These are phyloP conservation scores for Lobosporangium transversale DNA, from an alignment of 192 early-diverging fungal genomes.

Conservation along the genomic window DNA sequence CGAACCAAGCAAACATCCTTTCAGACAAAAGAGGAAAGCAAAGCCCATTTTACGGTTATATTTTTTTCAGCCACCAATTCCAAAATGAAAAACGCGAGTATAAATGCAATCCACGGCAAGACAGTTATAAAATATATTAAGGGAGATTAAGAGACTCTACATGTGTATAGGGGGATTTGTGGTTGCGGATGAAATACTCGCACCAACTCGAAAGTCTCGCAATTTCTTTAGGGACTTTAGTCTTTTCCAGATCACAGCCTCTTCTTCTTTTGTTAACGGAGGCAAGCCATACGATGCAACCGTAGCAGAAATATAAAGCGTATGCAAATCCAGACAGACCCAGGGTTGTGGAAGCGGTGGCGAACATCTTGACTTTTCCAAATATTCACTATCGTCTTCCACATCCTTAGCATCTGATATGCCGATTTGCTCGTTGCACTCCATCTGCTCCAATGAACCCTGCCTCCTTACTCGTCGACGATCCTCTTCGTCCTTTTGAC, in stretches of 20 bases:
- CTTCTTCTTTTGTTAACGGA: conserved; percentile 10
- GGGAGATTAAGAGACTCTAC: too few relatives aligned
- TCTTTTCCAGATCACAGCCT: conserved; percentile 1
- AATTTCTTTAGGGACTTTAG: conserved; percentile 4
- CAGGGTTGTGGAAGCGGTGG: conserved; percentile 5
- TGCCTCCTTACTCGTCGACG: neutral
- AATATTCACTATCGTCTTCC: neutral
- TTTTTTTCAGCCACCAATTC: too few relatives aligned
- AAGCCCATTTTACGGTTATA: too few relatives aligned
- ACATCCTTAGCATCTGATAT: neutral
- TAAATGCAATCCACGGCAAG: too few relatives aligned
- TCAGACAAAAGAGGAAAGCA: too few relatives aligned
- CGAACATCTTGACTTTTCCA: too few relatives aligned
- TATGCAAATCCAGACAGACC: conserved; percentile 1
- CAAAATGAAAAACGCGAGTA: too few relatives aligned
- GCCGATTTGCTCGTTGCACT: neutral
- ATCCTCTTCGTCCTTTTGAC: neutral
- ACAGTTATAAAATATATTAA: too few relatives aligned
- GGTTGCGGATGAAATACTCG: conserved; percentile 12
- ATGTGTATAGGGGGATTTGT: too few relatives aligned
- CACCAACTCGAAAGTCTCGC: conserved; percentile 10
- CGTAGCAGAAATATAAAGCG: conserved; percentile 9
- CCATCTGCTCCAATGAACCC: neutral
- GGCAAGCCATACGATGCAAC: neutral
- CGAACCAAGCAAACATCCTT: too few relatives aligned